Percentiles rank a stretch among this genome's conserved stretches.
These are phyloP conservation scores for Fraxinus sp. DNA, from an alignment of 305 asterid genomes.

Conservation along the genomic window DNA sequence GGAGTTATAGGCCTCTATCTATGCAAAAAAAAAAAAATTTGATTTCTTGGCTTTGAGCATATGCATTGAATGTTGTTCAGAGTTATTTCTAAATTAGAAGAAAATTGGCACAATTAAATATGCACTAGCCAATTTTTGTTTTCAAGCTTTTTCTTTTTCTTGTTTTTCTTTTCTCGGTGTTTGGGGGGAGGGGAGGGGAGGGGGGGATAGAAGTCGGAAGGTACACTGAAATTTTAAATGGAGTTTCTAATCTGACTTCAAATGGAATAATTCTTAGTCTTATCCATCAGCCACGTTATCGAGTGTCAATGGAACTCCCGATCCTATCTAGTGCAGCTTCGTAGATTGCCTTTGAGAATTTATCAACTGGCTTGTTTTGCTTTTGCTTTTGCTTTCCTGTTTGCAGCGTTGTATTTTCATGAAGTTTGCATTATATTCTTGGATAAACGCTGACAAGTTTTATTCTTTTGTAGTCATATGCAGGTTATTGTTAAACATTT, in stretches of 20 bases:
- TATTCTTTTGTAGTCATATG: conserved; percentile 1
- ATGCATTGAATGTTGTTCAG: not conserved
- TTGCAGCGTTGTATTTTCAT: conserved; percentile 22
- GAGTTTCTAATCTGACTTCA: conserved; percentile 16
- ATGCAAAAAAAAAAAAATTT: not conserved
- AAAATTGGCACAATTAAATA: not conserved
- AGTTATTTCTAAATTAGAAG: not conserved
- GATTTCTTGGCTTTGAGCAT: not conserved
- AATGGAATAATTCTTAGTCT: conserved; percentile 34
- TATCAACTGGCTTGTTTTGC: not conserved
- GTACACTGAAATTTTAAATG: conserved; percentile 15
- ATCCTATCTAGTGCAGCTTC: conserved; percentile 6
- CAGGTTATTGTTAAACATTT: conserved; percentile 36
- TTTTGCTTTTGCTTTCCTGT: not conserved
- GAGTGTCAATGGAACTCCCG: conserved; percentile 17
- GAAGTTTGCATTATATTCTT: not conserved
- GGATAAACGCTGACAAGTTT: not conserved
- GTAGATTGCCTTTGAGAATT: conserved; percentile 15
- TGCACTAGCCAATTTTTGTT: not conserved
- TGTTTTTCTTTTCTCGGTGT: conserved; percentile 9
- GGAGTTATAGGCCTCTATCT: not conserved
- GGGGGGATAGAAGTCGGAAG: not conserved
- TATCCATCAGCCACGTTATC: conserved; percentile 19
- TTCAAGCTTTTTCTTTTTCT: conserved; percentile 24
- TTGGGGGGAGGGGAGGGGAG: not conserved